Percentiles rank a stretch among this genome's conserved stretches.
These are phyloP conservation scores for Eugenia klotzschiana DNA, from an alignment of 441 rosid species.

Conservation along the genomic window DNA sequence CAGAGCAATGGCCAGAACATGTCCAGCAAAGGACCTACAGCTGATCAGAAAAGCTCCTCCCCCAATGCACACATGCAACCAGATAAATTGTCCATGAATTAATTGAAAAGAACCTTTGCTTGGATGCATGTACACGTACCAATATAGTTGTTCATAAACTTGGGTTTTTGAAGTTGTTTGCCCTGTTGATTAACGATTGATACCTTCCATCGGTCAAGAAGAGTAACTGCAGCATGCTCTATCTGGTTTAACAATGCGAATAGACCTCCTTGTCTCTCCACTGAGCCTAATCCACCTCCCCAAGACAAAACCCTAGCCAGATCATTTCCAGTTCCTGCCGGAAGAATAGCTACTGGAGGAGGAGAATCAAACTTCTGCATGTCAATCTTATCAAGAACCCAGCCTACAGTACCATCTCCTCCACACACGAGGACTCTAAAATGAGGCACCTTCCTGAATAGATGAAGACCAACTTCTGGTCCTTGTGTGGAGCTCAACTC, in stretches of 20 bases:
- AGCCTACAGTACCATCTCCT: conserved; percentile 97
- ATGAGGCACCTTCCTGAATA: conserved; percentile 89
- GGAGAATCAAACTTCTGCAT: conserved; percentile 90
- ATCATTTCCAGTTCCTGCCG: conserved; percentile 99
- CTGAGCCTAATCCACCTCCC: conserved; percentile 93
- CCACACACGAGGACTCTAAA: conserved; percentile 94
- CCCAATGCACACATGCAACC: neutral
- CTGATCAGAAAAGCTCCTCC: neutral
- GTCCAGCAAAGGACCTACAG: neutral
- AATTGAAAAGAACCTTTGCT: neutral
- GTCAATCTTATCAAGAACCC: conserved; percentile 88
- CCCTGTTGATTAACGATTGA: conserved; percentile 53
- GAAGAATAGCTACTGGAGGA: conserved; percentile 96
- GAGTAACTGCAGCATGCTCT: conserved; percentile 91
- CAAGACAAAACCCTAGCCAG: conserved; percentile 83
- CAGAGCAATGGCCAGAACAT: neutral
- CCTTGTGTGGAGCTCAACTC: conserved; percentile 81
- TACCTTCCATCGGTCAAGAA: conserved; percentile 96
- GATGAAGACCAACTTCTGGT: conserved; percentile 81
- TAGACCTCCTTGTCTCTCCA: conserved; percentile 91
- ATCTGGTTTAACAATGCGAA: conserved; percentile 60
- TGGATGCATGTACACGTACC: conserved; percentile 27
- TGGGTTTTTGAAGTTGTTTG: conserved; percentile 56
- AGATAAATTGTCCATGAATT: neutral
- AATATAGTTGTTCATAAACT: conserved; percentile 91